These are phyloP conservation scores for Leishmania arabica DNA, from an alignment of 208 protist species.

Conservation along the genomic window DNA sequence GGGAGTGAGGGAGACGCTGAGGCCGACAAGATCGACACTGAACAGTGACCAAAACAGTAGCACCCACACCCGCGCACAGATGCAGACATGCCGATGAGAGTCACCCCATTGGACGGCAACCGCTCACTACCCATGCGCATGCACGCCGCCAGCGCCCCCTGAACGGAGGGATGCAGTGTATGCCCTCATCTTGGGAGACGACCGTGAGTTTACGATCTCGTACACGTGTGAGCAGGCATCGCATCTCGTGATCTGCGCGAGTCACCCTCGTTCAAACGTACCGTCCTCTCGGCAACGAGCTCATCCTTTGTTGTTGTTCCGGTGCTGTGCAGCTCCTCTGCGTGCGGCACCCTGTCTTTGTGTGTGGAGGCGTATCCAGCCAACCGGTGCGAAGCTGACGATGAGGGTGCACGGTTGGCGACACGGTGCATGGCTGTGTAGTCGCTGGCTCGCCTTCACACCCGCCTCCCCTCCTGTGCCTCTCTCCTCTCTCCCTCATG, in stretches of 20 bases:
- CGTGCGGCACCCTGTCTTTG: background rate
- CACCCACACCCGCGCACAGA: background rate
- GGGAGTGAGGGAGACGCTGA: background rate
- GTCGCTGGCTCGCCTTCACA: background rate
- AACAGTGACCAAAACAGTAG: background rate
- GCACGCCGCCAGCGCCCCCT: background rate
- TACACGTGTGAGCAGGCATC: background rate
- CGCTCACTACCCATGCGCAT: background rate
- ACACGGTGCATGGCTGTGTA: background rate
- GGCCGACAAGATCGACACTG: background rate
- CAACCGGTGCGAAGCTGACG: background rate
- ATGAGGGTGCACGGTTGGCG: background rate
- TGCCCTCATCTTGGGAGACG: background rate
- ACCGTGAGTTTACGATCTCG: background rate
- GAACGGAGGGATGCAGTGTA: background rate
- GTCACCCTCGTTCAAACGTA: background rate
- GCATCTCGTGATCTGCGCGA: background rate
- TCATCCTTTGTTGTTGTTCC: background rate
- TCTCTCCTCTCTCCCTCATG: background rate
- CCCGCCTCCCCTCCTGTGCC: background rate
- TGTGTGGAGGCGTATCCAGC: background rate
- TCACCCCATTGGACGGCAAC: background rate
- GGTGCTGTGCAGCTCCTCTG: background rate
- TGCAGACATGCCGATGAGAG: background rate
- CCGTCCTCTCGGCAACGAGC: background rate